Percentiles rank a stretch among this genome's conserved stretches.
phyloP scores from a whole-genome alignment of 192 early-diverging fungal genomes.

The Coemansia sp. region DNA sequence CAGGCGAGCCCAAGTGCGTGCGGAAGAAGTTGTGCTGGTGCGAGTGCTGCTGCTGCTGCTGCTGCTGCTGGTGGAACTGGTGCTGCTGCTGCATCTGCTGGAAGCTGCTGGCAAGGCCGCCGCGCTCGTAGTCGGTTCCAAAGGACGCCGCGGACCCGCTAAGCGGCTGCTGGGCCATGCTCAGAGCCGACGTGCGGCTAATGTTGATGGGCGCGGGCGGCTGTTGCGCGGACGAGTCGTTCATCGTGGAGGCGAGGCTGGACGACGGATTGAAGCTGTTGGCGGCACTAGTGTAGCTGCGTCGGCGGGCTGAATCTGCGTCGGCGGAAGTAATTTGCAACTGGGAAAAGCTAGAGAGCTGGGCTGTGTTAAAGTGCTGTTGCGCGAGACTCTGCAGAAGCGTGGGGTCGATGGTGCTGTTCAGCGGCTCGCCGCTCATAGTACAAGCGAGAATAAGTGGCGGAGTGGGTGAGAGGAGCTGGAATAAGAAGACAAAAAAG shows the following conservation, averaged over 20 bases:
- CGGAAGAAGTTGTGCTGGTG: constrained; percentile 45
- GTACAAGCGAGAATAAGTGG: constrained; percentile 11
- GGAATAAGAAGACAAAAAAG: not conserved
- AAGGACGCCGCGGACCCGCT: constrained; percentile 39
- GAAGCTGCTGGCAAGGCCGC: constrained; percentile 48
- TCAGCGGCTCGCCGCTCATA: constrained; percentile 54
- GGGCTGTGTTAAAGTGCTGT: constrained; percentile 35
- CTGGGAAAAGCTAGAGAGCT: constrained; percentile 50
- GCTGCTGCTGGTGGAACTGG: constrained; percentile 3
- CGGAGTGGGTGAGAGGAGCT: not conserved
- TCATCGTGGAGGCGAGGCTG: constrained; percentile 28
- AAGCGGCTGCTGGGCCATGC: constrained; percentile 24
- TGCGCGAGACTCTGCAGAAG: constrained; percentile 51
- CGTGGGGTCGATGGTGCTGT: constrained; percentile 46
- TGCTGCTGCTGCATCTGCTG: constrained; percentile 55
- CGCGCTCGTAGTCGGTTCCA: constrained; percentile 49
- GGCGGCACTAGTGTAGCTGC: constrained; percentile 6
- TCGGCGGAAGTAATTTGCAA: constrained; percentile 33
- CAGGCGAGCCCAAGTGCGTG: constrained; percentile 42
- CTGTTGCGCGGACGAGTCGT: constrained; percentile 22
- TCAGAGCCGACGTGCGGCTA: constrained; percentile 17
- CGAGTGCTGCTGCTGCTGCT: constrained; percentile 24
- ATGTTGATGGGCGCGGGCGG: constrained; percentile 50
- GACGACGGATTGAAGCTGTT: constrained; percentile 14
- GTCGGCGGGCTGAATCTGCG: constrained; percentile 2